Evolutionary conservation across 495 filamentous ascomycete genomes (phyloP).

Genomic region (Trichoderma asperelloides): DNA sequence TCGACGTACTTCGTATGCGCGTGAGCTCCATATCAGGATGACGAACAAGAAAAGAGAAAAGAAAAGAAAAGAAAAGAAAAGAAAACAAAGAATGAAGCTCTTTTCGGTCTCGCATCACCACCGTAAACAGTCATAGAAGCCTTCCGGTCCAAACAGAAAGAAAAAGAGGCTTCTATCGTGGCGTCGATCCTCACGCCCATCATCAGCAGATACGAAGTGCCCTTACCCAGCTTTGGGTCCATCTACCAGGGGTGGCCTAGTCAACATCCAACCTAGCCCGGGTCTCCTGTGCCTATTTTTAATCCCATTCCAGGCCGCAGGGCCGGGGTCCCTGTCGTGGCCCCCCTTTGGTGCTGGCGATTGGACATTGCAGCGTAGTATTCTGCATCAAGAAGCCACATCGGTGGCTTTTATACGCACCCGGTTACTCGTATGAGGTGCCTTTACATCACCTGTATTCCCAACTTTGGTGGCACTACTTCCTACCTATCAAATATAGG

Average conservation of each 20-base stretch:
- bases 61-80: no score
- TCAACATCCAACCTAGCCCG: neutral
- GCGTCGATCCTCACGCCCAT: slow-evolving; percentile 1
- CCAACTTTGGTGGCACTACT: no score
- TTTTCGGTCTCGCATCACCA: neutral
- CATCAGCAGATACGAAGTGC: slow-evolving; percentile 3
- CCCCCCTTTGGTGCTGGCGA: neutral
- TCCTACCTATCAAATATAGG: neutral
- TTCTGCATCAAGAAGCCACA: neutral
- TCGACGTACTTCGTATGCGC: no score
- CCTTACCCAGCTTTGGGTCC: neutral
- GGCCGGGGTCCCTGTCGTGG: neutral
- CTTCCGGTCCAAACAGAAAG: neutral
- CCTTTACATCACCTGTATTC: no score
- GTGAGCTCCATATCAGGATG: no score
- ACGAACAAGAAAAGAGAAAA: no score
- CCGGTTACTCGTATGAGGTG: neutral
- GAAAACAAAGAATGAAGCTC: no score
- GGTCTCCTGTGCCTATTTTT: neutral
- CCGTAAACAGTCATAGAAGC: neutral
- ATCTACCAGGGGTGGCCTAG: neutral
- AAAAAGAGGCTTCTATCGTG: neutral
- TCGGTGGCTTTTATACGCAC: neutral
- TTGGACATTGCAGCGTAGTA: neutral
- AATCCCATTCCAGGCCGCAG: neutral